Base-by-base conservation (phyloP, 495 filamentous ascomycete species). In the Aspergillus avenaceus region DNA sequence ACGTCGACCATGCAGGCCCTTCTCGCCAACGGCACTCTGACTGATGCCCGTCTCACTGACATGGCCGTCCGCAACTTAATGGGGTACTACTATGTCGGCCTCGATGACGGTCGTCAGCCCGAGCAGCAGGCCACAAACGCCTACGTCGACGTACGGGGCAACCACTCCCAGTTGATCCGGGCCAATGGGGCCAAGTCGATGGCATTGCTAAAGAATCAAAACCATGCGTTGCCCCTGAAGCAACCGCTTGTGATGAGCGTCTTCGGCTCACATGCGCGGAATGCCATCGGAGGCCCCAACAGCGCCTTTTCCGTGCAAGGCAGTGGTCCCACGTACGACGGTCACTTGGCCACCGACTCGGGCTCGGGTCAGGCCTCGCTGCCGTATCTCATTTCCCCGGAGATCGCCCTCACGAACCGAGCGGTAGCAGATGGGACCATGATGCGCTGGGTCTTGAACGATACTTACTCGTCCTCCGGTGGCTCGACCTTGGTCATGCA, bases 201-300 rank as follows among this genome's bases (percentile, higher is more conserved):
- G 16, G 79, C 81, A 3, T 58, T 87, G 26, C 66, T 86, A 2
- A 86, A 87, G 68, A 85, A 85, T 51, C 7, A 14, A 8, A 74
- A 79, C 28, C 61, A 65, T 24, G 67, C 72, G 16, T 62, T 86
- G 1, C 84, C 83, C 0, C 60, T 86, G 21, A 70, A 67, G 12
- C 63, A 63, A 5, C 74, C 77, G 0, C 64, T 60, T 45, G 77
- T 70, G 50, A 75, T 86, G 36, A 79, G 73, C 3, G 73, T 86
- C 13, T 81, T 85, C 50, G 83, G 84, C 13, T 77, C 77, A 22
- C 83, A 87, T 53, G 85, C 84, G 14, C 80, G 23, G 2, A 67
- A 76, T 12, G 84, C 80, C 47, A 73, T 75, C 0, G 68, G 72
- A 68, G 89, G 87, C 1, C 84, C 85, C 2, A 91, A 91, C 51